These are phyloP conservation scores for Pseudohyphozyma bogoriensis DNA, from an alignment of 768 basidiomycete genomes.

Conservation along the genomic window DNA sequence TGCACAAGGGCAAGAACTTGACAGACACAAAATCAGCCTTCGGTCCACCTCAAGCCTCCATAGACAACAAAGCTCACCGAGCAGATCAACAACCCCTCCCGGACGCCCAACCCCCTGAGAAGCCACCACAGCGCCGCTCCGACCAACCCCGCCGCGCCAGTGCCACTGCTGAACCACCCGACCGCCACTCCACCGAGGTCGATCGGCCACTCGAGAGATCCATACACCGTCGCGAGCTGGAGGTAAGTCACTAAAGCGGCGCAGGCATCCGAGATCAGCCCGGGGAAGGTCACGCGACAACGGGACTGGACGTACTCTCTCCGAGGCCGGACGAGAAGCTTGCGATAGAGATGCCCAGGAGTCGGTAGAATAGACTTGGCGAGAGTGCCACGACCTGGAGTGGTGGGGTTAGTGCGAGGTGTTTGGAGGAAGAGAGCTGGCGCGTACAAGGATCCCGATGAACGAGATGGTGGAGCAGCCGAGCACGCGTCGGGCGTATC, in stretches of 20 bases:
- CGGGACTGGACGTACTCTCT: too few relatives aligned
- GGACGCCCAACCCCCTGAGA: conserved; percentile 71
- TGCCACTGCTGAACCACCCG: conserved; percentile 89
- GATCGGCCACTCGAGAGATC: conserved; percentile 53
- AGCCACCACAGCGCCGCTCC: conserved; percentile 96
- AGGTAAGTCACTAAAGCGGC: conserved; percentile 93
- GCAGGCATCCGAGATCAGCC: too few relatives aligned
- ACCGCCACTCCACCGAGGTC: conserved; percentile 68
- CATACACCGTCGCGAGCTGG: conserved; percentile 48
- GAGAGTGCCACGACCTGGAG: conserved; percentile 66
- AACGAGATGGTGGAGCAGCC: conserved; percentile 68
- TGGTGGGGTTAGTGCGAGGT: background rate
- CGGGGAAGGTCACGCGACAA: too few relatives aligned
- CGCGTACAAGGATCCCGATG: conserved; percentile 73
- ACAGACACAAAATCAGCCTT: conserved; percentile 2
- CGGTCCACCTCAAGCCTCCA: background rate
- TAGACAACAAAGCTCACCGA: conserved; percentile 46
- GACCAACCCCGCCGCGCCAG: conserved; percentile 84
- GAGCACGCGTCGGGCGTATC: conserved; percentile 61
- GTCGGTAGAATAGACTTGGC: conserved; percentile 53
- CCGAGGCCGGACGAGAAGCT: conserved; percentile 88
- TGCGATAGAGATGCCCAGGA: conserved; percentile 70
- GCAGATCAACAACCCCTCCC: conserved; percentile 68
- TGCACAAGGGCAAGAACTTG: conserved; percentile 70
- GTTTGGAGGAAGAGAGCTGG: background rate